A percentile compares a stretch with the other conserved stretches of the same genome.
phyloP scores from a whole-genome alignment of 2,329 filamentous ascomycete species.

The Akanthomyces uredinophilus region DNA sequence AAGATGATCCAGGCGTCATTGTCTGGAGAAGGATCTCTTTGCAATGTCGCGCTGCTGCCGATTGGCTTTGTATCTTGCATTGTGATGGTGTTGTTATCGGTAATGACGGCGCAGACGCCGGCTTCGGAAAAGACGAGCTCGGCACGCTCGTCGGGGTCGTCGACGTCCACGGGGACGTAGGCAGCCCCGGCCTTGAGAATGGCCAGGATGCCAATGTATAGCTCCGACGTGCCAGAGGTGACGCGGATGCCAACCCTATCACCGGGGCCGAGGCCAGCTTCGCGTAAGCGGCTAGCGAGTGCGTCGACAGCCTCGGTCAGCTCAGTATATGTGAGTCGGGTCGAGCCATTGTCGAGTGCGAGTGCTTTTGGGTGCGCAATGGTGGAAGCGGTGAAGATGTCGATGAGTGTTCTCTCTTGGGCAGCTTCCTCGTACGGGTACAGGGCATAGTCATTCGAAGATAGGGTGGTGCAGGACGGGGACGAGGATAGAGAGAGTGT shows the following conservation, averaged over 20 bases:
- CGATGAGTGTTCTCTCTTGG: constrained; percentile 17
- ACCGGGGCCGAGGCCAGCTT: constrained; percentile 16
- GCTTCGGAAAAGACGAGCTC: constrained; percentile 20
- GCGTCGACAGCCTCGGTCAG: constrained; percentile 11
- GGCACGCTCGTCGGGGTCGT: constrained; percentile 21
- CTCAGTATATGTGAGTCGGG: constrained; percentile 15
- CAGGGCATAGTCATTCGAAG: background rate
- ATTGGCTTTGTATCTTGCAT: background rate
- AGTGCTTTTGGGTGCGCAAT: constrained; percentile 9
- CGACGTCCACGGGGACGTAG: constrained; percentile 22
- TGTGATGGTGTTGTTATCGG: constrained; percentile 18
- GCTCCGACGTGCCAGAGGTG: constrained; percentile 19
- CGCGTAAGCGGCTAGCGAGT: constrained; percentile 12
- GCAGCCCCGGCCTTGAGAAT: constrained; percentile 19
- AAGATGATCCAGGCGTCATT: constrained; percentile 24
- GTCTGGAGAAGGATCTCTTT: constrained; percentile 10
- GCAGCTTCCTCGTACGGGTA: constrained; percentile 10
- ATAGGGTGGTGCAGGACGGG: background rate
- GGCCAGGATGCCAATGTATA: constrained; percentile 20
- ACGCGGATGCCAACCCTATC: constrained; percentile 19
- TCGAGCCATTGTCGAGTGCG: constrained; percentile 19
- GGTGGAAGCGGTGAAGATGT: constrained; percentile 17
- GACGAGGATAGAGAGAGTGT: background rate
- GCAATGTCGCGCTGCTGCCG: background rate
- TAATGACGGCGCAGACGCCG: constrained; percentile 17